Conservation (phyloP, 805 yeast genomes). For the Scheffersomyces amazonensis region DNA sequence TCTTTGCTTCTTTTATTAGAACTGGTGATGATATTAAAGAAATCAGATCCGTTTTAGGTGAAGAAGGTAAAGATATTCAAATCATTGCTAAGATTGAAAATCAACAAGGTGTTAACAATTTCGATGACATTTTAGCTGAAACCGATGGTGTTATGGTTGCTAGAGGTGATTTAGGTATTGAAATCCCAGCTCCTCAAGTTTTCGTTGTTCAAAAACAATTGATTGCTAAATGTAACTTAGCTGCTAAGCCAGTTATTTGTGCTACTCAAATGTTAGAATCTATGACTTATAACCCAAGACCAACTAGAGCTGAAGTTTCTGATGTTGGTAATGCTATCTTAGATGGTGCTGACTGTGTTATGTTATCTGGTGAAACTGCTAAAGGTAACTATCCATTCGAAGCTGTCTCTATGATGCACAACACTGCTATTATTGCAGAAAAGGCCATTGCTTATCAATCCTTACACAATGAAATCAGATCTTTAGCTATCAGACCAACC, state of each 20-base stretch:
- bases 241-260: slow-evolving; percentile 99
- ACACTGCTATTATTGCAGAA: slow-evolving; percentile 94
- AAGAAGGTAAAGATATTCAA: slow-evolving; percentile 94
- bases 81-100: slow-evolving; percentile 97
- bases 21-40: slow-evolving; percentile 84
- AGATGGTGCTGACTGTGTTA: slow-evolving; percentile 99
- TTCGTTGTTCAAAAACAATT: slow-evolving; percentile 98
- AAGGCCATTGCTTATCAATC: slow-evolving; percentile 88
- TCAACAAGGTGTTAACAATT: slow-evolving; percentile 99
- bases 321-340: slow-evolving; percentile 99
- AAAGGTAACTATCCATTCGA: slow-evolving; percentile 98
- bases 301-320: slow-evolving; percentile 99
- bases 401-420: slow-evolving; percentile 99
- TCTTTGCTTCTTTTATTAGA: slow-evolving; percentile 98
- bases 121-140: slow-evolving; percentile 89
- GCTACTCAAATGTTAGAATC: slow-evolving; percentile 99
- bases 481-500: slow-evolving; percentile 82
- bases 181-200: slow-evolving; percentile 98
- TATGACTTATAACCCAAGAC: slow-evolving; percentile 99
- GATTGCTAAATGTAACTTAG: slow-evolving; percentile 98
- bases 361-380: slow-evolving; percentile 99
- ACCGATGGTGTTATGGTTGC: slow-evolving; percentile 99
- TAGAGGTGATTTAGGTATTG: slow-evolving; percentile 99
- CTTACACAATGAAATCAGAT: slow-evolving; percentile 83
- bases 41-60: slow-evolving; percentile 94